Base-by-base conservation (phyloP, 495 filamentous ascomycete species). In the Daldinia concentrica region DNA sequence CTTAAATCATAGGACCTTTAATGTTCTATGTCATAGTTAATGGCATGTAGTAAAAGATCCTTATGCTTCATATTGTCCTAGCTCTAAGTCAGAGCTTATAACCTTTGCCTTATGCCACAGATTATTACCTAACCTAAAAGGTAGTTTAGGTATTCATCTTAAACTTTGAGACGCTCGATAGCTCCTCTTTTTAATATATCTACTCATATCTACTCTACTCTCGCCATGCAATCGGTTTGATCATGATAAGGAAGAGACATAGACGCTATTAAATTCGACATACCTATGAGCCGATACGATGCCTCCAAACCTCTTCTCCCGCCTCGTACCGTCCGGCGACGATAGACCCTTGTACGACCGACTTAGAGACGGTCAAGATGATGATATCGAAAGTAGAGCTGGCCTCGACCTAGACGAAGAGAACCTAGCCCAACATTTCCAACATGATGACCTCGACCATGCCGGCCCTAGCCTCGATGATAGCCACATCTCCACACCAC, bases 241-340 rank as follows among this genome's bases (percentile, higher is more conserved):
- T 17, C 8, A 48, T 48, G 43, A 48, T 48, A 48, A 48, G 3
- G 43, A 48, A 48, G 43, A 48, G 4, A 34, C 32, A 34, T 3
- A 11, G 32, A 24, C 9, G 19, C 43, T 48, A 24, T 48, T 48
- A 22, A 48, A 22, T 1, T 48, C 64, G 62, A 67, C 39, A 57
- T 45, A 70, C 57, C 34, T 37, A 74, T 67, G 65, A 69, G n/a
- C 58, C 62, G 15, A 71, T 15, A 67, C 68, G 43, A 94, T 94
- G 91, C 82, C 91, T 68, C 92, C 92, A 45, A 92, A 93, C 75
- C 80, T 94, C 29, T 85, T 96, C 59, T 93, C 91, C 26, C 88
- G 90, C 30, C 83, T 95, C 55, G 83, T 93, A 26, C 90, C 91
- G 52, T 82, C 88, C 5, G 81, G 74, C 45, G 87, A 86, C 61